A percentile compares a stretch with the other conserved stretches of the same genome.
phyloP scores from a whole-genome alignment of 148 eudicot genomes.

The Spergularia bocconei region DNA sequence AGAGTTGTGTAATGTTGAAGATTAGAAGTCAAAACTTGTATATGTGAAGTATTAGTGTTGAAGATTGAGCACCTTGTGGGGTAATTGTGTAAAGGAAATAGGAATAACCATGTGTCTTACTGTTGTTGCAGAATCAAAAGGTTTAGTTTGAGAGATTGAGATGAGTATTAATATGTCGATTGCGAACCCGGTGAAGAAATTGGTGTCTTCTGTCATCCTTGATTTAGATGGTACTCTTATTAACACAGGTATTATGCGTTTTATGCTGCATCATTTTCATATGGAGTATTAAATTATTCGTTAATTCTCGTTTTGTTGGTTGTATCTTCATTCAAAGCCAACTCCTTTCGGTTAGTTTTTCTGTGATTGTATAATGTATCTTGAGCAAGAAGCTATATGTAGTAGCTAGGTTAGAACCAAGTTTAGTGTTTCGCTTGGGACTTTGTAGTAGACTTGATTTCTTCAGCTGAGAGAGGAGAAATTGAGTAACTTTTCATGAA shows the following conservation, averaged over 20 bases:
- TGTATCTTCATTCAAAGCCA: neutral
- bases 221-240: constrained; percentile 84
- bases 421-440: too few species aligned
- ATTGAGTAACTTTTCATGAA: neutral
- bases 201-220: constrained; percentile 57
- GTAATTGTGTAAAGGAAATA: neutral
- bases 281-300: neutral
- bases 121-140: constrained; percentile 18
- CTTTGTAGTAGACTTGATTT: too few species aligned
- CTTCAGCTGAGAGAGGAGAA: too few species aligned
- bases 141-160: neutral
- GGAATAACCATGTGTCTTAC: neutral
- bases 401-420: too few species aligned
- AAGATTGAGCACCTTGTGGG: too few species aligned
- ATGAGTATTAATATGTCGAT: constrained; percentile 35
- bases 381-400: too few species aligned
- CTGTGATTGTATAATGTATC: too few species aligned
- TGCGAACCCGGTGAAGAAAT: constrained; percentile 43
- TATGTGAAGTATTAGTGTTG: too few species aligned
- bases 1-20: too few species aligned
- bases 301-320: neutral
- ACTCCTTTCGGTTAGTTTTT: neutral
- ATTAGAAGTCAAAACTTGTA: too few species aligned
- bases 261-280: neutral
- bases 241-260: constrained; percentile 45